Conservation (phyloP, 179 eudicot genomes). For the Silene vulgaris region DNA sequence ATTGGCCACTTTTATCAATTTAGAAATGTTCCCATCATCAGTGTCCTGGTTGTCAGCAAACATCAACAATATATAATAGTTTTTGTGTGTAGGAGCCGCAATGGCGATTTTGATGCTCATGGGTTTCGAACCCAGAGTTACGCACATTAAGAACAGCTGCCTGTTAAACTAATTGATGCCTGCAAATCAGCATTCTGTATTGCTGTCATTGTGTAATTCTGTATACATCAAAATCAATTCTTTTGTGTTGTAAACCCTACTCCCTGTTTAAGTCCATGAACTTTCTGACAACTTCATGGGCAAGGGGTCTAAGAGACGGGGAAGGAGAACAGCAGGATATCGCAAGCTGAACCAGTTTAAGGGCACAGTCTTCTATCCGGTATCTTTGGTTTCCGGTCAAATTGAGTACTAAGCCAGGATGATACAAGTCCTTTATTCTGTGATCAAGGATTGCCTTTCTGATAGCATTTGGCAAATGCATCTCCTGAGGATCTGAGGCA, state of each 20-base stretch:
- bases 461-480: slow-evolving; percentile 54
- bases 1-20: neutral
- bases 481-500: slow-evolving; percentile 37
- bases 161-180: no score
- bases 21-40: slow-evolving; percentile 1
- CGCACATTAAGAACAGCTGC: no score
- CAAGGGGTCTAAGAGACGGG: slow-evolving; percentile 66
- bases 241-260: slow-evolving; percentile 3
- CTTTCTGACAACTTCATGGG: slow-evolving; percentile 55
- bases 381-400: slow-evolving; percentile 35
- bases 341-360: slow-evolving; percentile 65
- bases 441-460: slow-evolving; percentile 57
- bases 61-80: no score
- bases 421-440: slow-evolving; percentile 50
- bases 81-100: no score
- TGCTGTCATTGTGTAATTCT: slow-evolving; percentile 14
- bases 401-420: slow-evolving; percentile 43
- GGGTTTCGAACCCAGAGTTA: neutral
- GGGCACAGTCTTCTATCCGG: slow-evolving; percentile 45
- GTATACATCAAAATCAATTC: slow-evolving; percentile 2
- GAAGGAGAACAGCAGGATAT: slow-evolving; percentile 88
- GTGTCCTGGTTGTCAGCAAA: no score
- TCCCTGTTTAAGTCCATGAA: slow-evolving; percentile 64
- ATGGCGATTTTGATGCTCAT: neutral
- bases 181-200: neutral